Evolutionary conservation across 2,329 filamentous ascomycete species (phyloP), one percentile per base, ranked within the genome.

Genomic region (Sodiomyces alkalinus): DNA sequence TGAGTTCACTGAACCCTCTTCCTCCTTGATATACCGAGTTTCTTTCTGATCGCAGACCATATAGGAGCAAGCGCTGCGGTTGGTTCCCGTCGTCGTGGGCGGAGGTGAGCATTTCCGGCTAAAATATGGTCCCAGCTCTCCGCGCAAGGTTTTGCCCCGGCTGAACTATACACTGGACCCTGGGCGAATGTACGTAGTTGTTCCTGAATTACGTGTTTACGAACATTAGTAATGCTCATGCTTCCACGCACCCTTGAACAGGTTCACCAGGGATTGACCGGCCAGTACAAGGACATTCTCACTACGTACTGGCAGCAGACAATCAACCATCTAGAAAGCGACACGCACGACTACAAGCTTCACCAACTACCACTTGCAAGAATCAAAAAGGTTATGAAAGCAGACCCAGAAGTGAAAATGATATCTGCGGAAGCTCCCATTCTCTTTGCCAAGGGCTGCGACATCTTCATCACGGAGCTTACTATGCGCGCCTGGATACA

Each of bases 331-430:
- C 73, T 98, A 33, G 90, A 98, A 58, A 82, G 71, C 34, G 90
- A 96, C 45, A 83, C 80, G 27, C 90, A 98, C 53, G 90, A 98
- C 55, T 98, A 96, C 67, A 98, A 98, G 58, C 71, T 96, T 32
- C 90, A 98, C 52, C 90, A 96, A 53, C 67, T 98, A 21, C 90
- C 90, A 2, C 67, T 98, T 22, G 90, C 90, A n/a, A 79, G 90
- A 30, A 98, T 98, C 61, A 98, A 98, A 65, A 98, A 98, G 55
- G 90, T 98, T 40, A 98, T 98, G 90, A 98, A 98, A 59, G 90
- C 90, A 1, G 90, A 98, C 42, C 90, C 90, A 0, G 90, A 98
- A 46, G 90, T 98, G 26, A 98, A 98, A 63, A 98, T 98, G 90
- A 98, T 98, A 38, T 96, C 86, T 4, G 90, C 90, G 7, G 90